Evolutionary conservation across 306 rosid species (phyloP).

Genomic region (Vigna radiata): DNA sequence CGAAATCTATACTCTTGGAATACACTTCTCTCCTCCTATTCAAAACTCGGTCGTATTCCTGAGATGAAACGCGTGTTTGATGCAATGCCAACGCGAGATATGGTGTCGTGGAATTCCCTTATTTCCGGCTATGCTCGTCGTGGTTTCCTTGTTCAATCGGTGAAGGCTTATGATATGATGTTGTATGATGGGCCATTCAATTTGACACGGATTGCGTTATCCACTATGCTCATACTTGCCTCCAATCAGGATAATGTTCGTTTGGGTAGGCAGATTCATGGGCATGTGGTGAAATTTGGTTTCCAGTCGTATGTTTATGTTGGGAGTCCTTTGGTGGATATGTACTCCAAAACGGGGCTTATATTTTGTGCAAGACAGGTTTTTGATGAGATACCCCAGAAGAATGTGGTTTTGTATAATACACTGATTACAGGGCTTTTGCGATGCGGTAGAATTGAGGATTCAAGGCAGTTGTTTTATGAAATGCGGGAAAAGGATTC

Average conservation of each 20-base stretch:
- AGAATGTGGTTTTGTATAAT: conserved; percentile 78
- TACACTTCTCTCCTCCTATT: conserved; percentile 66
- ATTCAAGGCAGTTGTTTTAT: conserved; percentile 59
- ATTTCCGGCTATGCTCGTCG: conserved; percentile 66
- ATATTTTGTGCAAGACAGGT: conserved; percentile 64
- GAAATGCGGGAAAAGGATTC: conserved; percentile 75
- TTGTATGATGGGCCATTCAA: conserved; percentile 52
- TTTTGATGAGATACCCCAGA: conserved; percentile 65
- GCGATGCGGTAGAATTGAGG: conserved; percentile 67
- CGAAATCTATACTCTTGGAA: conserved; percentile 80
- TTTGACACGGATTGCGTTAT: conserved; percentile 70
- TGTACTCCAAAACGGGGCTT: conserved; percentile 73
- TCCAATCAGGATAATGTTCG: conserved; percentile 58
- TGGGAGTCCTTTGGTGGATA: conserved; percentile 85
- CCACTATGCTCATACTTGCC: conserved; percentile 75
- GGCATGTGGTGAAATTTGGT: conserved; percentile 79
- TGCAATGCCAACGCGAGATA: conserved; percentile 67
- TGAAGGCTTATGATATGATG: conserved; percentile 70
- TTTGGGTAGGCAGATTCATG: conserved; percentile 84
- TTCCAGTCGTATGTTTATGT: conserved; percentile 70
- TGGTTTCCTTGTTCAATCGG: conserved; percentile 54
- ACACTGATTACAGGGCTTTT: conserved; percentile 73
- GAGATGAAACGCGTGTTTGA: conserved; percentile 66
- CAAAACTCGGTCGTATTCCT: conserved; percentile 56
- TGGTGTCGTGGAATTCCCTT: conserved; percentile 74